These are phyloP conservation scores for Moringa oleifera DNA, from an alignment of 345 rosid genomes.

Conservation along the genomic window DNA sequence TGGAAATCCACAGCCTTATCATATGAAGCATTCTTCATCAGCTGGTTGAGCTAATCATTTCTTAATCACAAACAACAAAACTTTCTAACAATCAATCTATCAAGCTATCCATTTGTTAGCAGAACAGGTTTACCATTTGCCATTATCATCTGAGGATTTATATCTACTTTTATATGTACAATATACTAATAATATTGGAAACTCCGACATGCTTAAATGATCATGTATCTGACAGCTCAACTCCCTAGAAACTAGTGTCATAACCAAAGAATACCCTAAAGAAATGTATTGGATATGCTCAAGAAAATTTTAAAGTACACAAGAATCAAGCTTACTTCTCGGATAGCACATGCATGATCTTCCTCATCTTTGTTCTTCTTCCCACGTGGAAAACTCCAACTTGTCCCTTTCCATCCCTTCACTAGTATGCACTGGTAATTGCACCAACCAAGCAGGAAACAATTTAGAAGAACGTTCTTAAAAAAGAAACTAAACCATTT, in stretches of 20 bases:
- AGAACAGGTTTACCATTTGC: neutral
- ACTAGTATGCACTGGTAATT: conserved; percentile 73
- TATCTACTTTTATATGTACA: conserved; percentile 3
- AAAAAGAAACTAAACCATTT: neutral
- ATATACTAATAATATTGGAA: conserved; percentile 1
- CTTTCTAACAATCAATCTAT: neutral
- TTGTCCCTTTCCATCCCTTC: conserved; percentile 98
- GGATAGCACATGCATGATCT: conserved; percentile 91
- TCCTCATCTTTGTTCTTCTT: conserved; percentile 99
- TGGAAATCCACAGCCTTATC: neutral
- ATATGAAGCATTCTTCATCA: conserved; percentile 1
- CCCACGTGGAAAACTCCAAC: conserved; percentile 99
- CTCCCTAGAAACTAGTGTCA: conserved; percentile 2
- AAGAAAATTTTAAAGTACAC: neutral
- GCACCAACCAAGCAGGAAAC: conserved; percentile 13
- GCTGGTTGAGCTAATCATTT: conserved; percentile 1
- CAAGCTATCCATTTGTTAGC: neutral
- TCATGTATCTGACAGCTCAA: neutral
- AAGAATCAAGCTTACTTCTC: conserved; percentile 56
- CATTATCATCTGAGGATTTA: conserved; percentile 6
- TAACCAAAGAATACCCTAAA: conserved; percentile 7
- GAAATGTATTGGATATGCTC: neutral
- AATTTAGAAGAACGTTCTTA: neutral
- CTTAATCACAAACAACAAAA: neutral
- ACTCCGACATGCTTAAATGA: conserved; percentile 2